A percentile compares a stretch with the other conserved stretches of the same genome.
Conservation (phyloP, 2,329 filamentous ascomycete genomes). For the Colletotrichum siamense region DNA sequence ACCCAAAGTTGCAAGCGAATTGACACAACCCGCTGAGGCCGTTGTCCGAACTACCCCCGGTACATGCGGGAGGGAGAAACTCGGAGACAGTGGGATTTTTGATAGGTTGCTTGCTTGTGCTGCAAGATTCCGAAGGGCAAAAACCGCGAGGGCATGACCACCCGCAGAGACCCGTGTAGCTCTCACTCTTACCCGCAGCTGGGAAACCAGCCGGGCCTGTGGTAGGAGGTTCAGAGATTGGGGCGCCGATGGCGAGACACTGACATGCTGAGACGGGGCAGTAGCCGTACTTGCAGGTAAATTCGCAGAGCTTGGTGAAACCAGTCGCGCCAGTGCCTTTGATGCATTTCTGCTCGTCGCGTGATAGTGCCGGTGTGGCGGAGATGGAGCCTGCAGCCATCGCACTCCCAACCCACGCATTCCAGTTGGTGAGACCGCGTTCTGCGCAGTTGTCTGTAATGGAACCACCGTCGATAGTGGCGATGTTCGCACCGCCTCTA, state of each 20-base stretch:
- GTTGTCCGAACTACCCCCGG: background rate
- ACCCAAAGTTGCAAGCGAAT: background rate
- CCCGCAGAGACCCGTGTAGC: background rate
- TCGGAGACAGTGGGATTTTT: background rate
- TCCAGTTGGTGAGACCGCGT: constrained; percentile 2
- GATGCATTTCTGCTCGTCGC: constrained; percentile 24
- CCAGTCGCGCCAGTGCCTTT: constrained; percentile 34
- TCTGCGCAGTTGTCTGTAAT: background rate
- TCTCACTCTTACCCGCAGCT: background rate
- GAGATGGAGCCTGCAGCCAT: background rate
- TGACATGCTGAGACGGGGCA: background rate
- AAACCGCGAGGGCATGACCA: constrained; percentile 49
- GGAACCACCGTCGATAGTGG: background rate
- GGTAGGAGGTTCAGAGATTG: background rate
- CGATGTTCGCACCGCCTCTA: background rate
- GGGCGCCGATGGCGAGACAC: background rate
- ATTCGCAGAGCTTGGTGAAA: constrained; percentile 38
- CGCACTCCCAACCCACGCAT: background rate
- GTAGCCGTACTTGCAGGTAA: constrained; percentile 33
- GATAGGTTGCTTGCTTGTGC: background rate
- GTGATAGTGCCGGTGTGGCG: background rate
- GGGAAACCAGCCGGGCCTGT: constrained; percentile 15
- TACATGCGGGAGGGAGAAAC: constrained; percentile 15
- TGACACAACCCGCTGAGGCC: background rate
- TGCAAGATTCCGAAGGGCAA: constrained; percentile 38